Percentiles rank a stretch among this genome's conserved stretches.
Evolutionary conservation across 768 basidiomycete species (phyloP).

Genomic region (Thelephora ganbajun): DNA sequence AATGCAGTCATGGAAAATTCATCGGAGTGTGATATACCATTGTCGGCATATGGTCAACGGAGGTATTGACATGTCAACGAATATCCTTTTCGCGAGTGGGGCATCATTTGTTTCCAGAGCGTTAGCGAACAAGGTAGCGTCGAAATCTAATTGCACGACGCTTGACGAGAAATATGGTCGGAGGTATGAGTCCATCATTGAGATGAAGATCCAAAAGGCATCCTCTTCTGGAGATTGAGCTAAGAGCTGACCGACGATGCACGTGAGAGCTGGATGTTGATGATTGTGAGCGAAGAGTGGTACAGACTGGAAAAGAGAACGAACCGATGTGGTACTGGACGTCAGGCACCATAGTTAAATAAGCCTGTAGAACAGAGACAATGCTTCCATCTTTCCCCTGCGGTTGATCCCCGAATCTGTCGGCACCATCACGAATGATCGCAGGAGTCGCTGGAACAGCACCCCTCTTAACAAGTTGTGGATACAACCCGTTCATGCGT

Average conservation of each 20-base stretch:
- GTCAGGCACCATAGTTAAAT: conserved; percentile 78
- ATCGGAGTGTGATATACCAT: conserved; percentile 32
- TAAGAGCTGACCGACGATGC: conserved; percentile 59
- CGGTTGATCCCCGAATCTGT: conserved; percentile 41
- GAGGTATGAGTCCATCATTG: conserved; percentile 75
- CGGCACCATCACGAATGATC: conserved; percentile 45
- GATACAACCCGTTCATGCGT: conserved; percentile 54
- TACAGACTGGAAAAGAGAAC: conserved; percentile 2
- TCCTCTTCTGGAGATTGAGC: conserved; percentile 75
- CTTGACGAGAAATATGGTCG: conserved; percentile 59
- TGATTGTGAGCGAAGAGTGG: not conserved
- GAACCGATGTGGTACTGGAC: conserved; percentile 52
- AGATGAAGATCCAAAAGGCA: conserved; percentile 83
- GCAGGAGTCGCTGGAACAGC: conserved; percentile 32
- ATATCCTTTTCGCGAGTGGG: conserved; percentile 47
- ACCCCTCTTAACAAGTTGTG: conserved; percentile 42
- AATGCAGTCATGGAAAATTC: not conserved
- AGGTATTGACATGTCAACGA: conserved; percentile 46
- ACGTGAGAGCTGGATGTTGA: conserved; percentile 38
- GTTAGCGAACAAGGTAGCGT: conserved; percentile 54
- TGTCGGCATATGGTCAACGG: conserved; percentile 44
- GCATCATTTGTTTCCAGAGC: conserved; percentile 55
- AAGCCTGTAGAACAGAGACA: conserved; percentile 45
- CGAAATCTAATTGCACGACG: conserved; percentile 58
- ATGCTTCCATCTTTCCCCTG: conserved; percentile 45